These are phyloP conservation scores for Colletotrichum sp. DNA, from an alignment of 2,329 filamentous ascomycete genomes.

Conservation along the genomic window DNA sequence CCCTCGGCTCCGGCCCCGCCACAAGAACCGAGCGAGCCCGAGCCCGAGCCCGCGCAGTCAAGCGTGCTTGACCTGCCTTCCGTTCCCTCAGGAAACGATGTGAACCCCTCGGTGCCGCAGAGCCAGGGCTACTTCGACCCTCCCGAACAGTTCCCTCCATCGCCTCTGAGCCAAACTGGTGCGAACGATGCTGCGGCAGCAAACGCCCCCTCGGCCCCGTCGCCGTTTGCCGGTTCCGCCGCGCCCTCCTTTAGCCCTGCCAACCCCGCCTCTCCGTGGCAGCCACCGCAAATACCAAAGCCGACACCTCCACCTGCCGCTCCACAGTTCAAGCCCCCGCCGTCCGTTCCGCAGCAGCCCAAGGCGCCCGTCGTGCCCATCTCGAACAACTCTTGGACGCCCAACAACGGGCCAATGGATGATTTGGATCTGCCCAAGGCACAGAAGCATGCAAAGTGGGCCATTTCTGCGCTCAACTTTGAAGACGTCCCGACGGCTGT, in stretches of 20 bases:
- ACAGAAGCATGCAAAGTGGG: constrained; percentile 96
- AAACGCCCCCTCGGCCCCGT: neutral
- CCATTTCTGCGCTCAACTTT: constrained; percentile 95
- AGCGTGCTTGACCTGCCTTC: constrained; percentile 18
- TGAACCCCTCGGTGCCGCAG: constrained; percentile 21
- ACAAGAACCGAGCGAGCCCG: constrained; percentile 25
- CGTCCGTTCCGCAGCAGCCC: constrained; percentile 12
- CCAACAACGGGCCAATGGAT: constrained; percentile 11
- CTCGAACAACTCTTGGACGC: constrained; percentile 22
- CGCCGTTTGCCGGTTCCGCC: constrained; percentile 5
- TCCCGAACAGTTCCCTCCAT: constrained; percentile 36
- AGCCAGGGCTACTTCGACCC: constrained; percentile 39
- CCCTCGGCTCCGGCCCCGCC: constrained; percentile 28
- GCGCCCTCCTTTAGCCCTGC: constrained; percentile 13
- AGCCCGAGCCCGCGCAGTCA: constrained; percentile 4
- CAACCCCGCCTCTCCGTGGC: constrained; percentile 2
- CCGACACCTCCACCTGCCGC: constrained; percentile 22
- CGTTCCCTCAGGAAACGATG: neutral
- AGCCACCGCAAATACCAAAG: constrained; percentile 5
- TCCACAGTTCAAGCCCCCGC: constrained; percentile 25
- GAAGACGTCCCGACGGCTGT: constrained; percentile 93
- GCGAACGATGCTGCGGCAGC: constrained; percentile 27
- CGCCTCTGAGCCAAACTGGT: constrained; percentile 37
- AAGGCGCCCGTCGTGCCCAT: neutral
- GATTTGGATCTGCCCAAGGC: constrained; percentile 74